Base-by-base conservation (phyloP, 345 rosid species). In the Fremontodendron californicum region DNA sequence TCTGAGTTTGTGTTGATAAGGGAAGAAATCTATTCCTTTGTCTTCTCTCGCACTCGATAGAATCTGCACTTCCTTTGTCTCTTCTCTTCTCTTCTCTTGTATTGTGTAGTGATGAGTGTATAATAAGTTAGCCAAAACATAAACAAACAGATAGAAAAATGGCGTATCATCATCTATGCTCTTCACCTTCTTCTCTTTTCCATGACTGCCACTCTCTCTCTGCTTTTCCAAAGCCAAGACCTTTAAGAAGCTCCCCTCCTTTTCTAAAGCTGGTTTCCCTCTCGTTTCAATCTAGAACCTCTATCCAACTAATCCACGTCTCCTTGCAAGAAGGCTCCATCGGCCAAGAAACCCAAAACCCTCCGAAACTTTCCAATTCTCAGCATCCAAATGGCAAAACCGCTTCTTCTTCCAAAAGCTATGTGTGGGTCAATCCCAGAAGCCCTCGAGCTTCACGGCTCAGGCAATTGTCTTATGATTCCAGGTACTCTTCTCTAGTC, bases 401-500 rank as follows among this genome's bases (percentile, higher is more conserved):
- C 18, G 2, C 63, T 58, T 52, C 35, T 33, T 33, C 58, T 52
- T 58, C 39, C 21, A 89, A 86, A 80, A 83, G 86, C 79, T 81
- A 85, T 85, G 80, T 84, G 58, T 91, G 98, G 98, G 93, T 95
- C 77, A 95, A 95, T 76, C 98, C 99, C 77, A 89, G 79, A 3
- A 93, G 96, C 79, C 90, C 93, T 72, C 78, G 88, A 87, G 96
- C 97, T 82, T 84, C 92, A 3, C 85, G 79, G 73, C 92, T 93
- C n/a, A 83, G 84, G 80, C 40, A 83, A 46, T 79, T 80, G 18
- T 89, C 98, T 5, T 88, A 91, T 66, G 94, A 91, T 65, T 86
- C 97, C n/a, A 89, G 93, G 96, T 93, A 93, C 65, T 63, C 84
- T 75, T 92, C 87, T 71, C 90, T 95, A 35, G 69, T 90, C 16